Conservation (phyloP, 768 basidiomycete species). For the Suillus spraguei region DNA sequence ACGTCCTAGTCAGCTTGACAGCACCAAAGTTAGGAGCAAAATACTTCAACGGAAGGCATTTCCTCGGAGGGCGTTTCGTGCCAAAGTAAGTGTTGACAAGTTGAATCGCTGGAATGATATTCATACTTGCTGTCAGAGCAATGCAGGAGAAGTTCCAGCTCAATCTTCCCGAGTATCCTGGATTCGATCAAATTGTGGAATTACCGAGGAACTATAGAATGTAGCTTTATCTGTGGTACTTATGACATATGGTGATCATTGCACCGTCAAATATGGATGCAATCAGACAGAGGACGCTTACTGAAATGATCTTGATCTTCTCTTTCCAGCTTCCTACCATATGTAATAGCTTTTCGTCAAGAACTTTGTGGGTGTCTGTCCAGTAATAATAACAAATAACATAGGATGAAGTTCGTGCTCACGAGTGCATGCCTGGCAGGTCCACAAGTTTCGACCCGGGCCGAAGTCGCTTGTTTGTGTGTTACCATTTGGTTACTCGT, state of each 20-base stretch:
- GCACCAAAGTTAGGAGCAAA: slow-evolving; percentile 91
- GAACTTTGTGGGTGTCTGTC: background rate
- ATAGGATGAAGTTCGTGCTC: background rate
- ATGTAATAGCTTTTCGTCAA: background rate
- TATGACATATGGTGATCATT: background rate
- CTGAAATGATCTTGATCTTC: background rate
- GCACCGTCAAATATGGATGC: background rate
- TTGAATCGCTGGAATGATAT: background rate
- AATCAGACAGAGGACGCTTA: background rate
- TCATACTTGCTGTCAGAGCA: slow-evolving; percentile 42
- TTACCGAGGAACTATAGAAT: slow-evolving; percentile 33
- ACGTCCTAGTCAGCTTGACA: slow-evolving; percentile 87
- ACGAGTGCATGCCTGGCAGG: background rate
- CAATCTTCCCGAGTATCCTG: slow-evolving; percentile 82
- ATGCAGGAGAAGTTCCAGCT: slow-evolving; percentile 76
- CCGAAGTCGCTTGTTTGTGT: background rate
- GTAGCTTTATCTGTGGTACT: background rate
- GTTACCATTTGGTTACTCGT: background rate
- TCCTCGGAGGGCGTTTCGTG: slow-evolving; percentile 92
- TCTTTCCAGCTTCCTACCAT: background rate
- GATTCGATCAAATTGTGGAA: slow-evolving; percentile 84
- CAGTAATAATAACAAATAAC: background rate
- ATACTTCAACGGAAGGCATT: slow-evolving; percentile 80
- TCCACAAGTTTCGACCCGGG: background rate
- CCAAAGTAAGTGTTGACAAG: slow-evolving; percentile 62